phyloP scores from a whole-genome alignment of 352 stramenopile genomes.

The Globisporangium takayamanum region DNA sequence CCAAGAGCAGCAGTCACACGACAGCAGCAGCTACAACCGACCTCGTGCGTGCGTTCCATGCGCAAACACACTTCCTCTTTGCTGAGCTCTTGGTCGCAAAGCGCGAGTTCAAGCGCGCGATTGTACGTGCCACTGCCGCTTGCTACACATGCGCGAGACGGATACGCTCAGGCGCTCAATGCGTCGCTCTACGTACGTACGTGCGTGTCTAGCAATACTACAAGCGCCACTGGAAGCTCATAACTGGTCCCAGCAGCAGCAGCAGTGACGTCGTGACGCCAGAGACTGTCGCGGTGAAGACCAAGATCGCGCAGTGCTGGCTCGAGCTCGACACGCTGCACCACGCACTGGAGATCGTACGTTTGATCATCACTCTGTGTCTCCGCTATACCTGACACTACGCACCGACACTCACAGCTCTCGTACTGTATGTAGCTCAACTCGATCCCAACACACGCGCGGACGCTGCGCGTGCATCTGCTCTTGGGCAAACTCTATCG shows the following conservation, averaged over 20 bases:
- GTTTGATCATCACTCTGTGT: neutral
- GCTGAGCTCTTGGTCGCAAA: constrained; percentile 63
- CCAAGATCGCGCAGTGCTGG: constrained; percentile 72
- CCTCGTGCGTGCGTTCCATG: constrained; percentile 37
- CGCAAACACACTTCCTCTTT: constrained; percentile 48
- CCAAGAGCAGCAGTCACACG: neutral
- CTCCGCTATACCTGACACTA: neutral
- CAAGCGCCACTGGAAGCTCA: constrained; percentile 35
- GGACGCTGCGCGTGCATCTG: constrained; percentile 55
- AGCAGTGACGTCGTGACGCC: constrained; percentile 5
- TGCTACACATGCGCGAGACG: neutral
- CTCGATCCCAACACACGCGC: constrained; percentile 27
- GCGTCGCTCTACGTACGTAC: constrained; percentile 3
- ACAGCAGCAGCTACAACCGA: neutral
- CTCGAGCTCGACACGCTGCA: constrained; percentile 46
- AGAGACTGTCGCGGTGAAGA: constrained; percentile 24
- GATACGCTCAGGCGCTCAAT: constrained; percentile 3
- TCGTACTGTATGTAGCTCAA: constrained; percentile 32
- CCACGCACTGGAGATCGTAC: constrained; percentile 59
- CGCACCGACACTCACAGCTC: neutral
- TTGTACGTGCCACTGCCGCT: constrained; percentile 30
- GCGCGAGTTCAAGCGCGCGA: constrained; percentile 61
- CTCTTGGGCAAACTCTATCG: constrained; percentile 62
- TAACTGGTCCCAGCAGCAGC: constrained; percentile 10
- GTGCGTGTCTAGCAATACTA: constrained; percentile 35